These are phyloP conservation scores for Oryza rufipogon DNA, from an alignment of 176 grass and related monocot genomes.

Conservation along the genomic window DNA sequence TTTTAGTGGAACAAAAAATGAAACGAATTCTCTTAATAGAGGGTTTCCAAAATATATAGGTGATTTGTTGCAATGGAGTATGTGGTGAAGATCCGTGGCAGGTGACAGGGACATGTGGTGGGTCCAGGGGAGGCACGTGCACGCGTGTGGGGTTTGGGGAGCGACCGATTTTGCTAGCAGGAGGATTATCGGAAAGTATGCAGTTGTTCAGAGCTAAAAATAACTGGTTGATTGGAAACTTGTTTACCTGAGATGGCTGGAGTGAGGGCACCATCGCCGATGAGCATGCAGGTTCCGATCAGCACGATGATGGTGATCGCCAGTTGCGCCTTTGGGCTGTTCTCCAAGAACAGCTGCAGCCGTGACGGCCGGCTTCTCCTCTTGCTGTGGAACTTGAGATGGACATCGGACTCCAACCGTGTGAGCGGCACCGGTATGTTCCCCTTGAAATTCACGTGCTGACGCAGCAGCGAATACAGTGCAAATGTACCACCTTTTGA, in stretches of 20 bases:
- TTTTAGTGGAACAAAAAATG: no score
- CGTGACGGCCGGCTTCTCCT: constrained; percentile 7
- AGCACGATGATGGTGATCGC: constrained; percentile 55
- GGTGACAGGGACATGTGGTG: no score
- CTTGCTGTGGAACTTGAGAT: constrained; percentile 52
- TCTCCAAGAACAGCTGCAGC: constrained; percentile 50
- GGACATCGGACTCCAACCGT: constrained; percentile 44
- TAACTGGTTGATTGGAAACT: neutral
- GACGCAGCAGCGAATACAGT: constrained; percentile 65
- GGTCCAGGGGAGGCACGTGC: no score
- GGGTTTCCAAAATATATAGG: no score
- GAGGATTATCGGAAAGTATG: no score
- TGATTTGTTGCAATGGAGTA: no score
- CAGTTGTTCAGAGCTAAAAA: no score
- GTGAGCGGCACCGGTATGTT: constrained; percentile 46
- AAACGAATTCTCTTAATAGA: no score
- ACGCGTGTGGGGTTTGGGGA: no score
- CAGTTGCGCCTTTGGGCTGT: constrained; percentile 34
- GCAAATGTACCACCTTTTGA: constrained; percentile 70
- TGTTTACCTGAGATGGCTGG: constrained; percentile 67
- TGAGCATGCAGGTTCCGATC: constrained; percentile 69
- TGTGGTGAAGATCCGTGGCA: no score
- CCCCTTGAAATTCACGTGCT: constrained; percentile 60
- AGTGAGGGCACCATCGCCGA: constrained; percentile 71
- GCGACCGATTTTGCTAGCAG: no score